Evolutionary conservation across 1,139 yeast genomes (phyloP), one percentile per base, ranked within the genome.

Genomic region (Kodamaea plutei): DNA sequence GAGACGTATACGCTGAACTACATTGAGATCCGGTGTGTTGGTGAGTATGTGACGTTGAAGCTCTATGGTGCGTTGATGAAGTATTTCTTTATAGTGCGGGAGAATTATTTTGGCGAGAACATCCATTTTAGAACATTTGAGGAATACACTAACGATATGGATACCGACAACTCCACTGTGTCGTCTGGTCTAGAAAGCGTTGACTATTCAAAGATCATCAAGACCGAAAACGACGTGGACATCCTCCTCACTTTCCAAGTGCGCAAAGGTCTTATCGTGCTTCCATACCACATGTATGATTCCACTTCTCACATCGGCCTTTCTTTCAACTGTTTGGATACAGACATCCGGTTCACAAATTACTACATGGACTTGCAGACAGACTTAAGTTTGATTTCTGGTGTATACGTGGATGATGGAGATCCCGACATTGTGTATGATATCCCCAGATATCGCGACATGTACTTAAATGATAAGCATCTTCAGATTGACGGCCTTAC

Each of bases 321-420:
- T 1, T 69, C 70, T 22, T 80, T 87, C 48, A 79, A 79, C 19
- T 64, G 72, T 20, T 61, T 88, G 29, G 88, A 80, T 44, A 72
- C 84, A 20, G 96, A 88, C 48, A 64, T 85, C 22, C 64, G 97
- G 32, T 84, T 87, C 54, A 82, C 91, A n/a, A 84, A 87, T 45
- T 89, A 83, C 52, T 91, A 89, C 50, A 87, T 89, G 96, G 96
- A 85, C 50, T 55, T 80, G 50, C 80, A 78, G 41, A 79, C 76
- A 13, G 73, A 77, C 41, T 61, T 74, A 25, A 65, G 78, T 14
- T 74, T 79, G 1, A 52, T 72, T 1, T 50, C 47, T 10, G 70
- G 72, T 0, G 54, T 58, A 9, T 57, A 56, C 34, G 54, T 66
- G 3, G 34, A 23, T 23, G 39, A 36, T 4, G 36, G 45, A 11